These are phyloP conservation scores for Combretum micranthum DNA, from an alignment of 345 rosid genomes.

Conservation along the genomic window DNA sequence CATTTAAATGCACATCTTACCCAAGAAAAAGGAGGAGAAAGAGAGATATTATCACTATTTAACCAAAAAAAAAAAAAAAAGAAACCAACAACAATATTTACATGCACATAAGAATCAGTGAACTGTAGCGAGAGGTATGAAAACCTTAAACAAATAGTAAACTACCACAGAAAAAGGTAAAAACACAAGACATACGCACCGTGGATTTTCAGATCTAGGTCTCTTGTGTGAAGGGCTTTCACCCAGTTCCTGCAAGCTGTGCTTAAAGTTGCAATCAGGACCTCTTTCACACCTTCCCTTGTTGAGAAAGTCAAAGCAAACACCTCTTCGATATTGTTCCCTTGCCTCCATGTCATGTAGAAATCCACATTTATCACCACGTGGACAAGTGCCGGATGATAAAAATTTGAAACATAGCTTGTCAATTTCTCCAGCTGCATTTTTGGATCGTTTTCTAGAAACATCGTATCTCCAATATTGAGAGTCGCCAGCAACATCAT, in stretches of 20 bases:
- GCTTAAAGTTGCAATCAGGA: slow-evolving; percentile 88
- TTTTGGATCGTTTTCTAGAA: slow-evolving; percentile 61
- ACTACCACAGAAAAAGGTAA: slow-evolving; percentile 3
- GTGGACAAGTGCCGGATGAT: slow-evolving; percentile 77
- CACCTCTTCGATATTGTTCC: slow-evolving; percentile 80
- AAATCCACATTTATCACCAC: slow-evolving; percentile 66
- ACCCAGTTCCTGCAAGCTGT: slow-evolving; percentile 51
- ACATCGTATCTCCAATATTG: slow-evolving; percentile 97
- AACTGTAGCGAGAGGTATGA: too few species aligned
- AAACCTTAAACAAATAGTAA: background rate
- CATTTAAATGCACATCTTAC: too few species aligned
- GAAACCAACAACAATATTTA: too few species aligned
- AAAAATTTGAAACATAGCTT: slow-evolving; percentile 76
- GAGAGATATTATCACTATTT: slow-evolving; percentile 1
- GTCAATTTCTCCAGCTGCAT: slow-evolving; percentile 52
- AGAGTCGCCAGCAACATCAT: slow-evolving; percentile 43
- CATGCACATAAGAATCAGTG: too few species aligned
- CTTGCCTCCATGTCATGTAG: slow-evolving; percentile 67
- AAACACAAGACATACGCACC: slow-evolving; percentile 39
- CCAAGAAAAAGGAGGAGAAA: background rate
- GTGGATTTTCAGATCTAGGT: slow-evolving; percentile 40
- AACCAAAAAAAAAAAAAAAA: background rate
- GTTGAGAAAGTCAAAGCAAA: slow-evolving; percentile 86
- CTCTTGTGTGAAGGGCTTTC: slow-evolving; percentile 33
- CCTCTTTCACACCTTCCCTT: slow-evolving; percentile 94